These are phyloP conservation scores for Penicillium thymicola DNA, from an alignment of 2,329 filamentous ascomycete genomes.

Conservation along the genomic window DNA sequence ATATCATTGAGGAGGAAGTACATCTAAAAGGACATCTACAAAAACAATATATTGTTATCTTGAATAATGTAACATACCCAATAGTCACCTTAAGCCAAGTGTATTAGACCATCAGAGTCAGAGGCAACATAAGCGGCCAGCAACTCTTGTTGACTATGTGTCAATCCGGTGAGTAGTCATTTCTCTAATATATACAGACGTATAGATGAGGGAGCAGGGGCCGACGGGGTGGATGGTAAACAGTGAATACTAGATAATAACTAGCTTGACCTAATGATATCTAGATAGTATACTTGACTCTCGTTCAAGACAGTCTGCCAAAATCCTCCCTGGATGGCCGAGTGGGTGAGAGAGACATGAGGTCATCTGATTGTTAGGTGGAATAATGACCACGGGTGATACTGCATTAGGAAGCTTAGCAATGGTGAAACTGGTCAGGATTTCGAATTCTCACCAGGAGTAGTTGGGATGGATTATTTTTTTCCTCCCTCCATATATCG, in stretches of 20 bases:
- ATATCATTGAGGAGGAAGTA: too few relatives aligned
- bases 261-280: background rate
- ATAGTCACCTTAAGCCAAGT: background rate
- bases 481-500: background rate
- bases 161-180: background rate
- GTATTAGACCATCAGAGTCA: background rate
- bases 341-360: background rate
- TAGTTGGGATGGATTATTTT: background rate
- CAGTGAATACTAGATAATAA: background rate
- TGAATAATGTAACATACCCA: too few relatives aligned
- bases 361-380: background rate
- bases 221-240: background rate
- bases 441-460: background rate
- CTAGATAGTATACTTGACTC: background rate
- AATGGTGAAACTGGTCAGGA: background rate
- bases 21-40: too few relatives aligned
- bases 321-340: background rate
- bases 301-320: background rate
- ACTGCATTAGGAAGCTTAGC: background rate
- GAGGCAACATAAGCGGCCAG: background rate
- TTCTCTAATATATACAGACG: background rate
- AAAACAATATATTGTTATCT: too few relatives aligned
- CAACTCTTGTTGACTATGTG: background rate
- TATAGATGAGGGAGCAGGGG: background rate
- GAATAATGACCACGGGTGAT: background rate